Conservation (phyloP, 352 stramenopile genomes). For the Phytophthora hybrid region DNA sequence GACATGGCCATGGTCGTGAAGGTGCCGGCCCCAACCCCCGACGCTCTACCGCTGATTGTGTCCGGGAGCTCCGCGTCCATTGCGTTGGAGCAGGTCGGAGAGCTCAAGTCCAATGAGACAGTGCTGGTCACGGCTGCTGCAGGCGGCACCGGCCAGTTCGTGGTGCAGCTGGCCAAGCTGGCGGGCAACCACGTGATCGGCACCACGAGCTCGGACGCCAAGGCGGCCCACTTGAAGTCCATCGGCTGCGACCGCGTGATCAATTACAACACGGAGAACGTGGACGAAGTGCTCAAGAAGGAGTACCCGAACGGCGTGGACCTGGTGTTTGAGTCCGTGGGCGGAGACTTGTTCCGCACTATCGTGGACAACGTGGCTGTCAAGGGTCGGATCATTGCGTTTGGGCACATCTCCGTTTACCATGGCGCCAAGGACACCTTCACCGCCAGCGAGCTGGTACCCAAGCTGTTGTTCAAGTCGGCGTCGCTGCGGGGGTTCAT, state of each 20-base stretch:
- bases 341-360: neutral
- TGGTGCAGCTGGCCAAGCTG: constrained; percentile 79
- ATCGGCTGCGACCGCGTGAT: constrained; percentile 8
- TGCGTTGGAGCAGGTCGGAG: constrained; percentile 49
- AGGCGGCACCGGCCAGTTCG: constrained; percentile 76
- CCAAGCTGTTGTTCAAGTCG: constrained; percentile 15
- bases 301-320: constrained; percentile 5
- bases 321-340: neutral
- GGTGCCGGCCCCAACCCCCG: constrained; percentile 19
- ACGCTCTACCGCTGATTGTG: constrained; percentile 45
- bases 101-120: constrained; percentile 55
- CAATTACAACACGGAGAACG: constrained; percentile 12
- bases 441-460: constrained; percentile 1
- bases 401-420: neutral
- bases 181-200: constrained; percentile 66
- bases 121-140: constrained; percentile 57
- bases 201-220: constrained; percentile 26
- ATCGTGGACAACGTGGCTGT: constrained; percentile 3
- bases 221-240: neutral
- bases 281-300: constrained; percentile 10
- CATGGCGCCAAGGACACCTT: constrained; percentile 6
- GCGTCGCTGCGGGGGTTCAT: constrained; percentile 52
- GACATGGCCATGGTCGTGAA: constrained; percentile 27
- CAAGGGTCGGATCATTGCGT: neutral
- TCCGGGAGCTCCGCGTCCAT: constrained; percentile 47